Percentiles rank a stretch among this genome's conserved stretches.
Conservation (phyloP, 2,329 filamentous ascomycete species). For the Fusarium poae region DNA sequence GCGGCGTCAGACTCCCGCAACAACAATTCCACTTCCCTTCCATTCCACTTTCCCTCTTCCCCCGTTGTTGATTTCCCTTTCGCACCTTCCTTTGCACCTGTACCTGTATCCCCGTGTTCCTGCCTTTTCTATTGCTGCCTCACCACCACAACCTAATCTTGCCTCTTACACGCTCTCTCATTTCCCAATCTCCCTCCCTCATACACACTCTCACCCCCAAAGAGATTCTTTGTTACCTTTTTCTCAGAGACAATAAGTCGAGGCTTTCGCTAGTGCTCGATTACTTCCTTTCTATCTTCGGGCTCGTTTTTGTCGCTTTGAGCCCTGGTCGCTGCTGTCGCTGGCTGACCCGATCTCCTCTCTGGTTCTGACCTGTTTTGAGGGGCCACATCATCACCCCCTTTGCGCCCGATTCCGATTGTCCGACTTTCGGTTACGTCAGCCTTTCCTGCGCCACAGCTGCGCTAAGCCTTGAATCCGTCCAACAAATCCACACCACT, state of each 20-base stretch:
- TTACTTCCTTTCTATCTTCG: slow-evolving; percentile 43
- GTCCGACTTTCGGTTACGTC: slow-evolving; percentile 53
- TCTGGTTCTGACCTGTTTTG: slow-evolving; percentile 47
- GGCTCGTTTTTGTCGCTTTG: slow-evolving; percentile 36
- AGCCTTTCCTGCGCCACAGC: slow-evolving; percentile 47
- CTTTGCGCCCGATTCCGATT: slow-evolving; percentile 49
- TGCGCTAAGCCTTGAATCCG: slow-evolving; percentile 26
- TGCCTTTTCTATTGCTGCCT: slow-evolving; percentile 44
- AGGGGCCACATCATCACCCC: slow-evolving; percentile 54
- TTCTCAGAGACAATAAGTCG: slow-evolving; percentile 50
- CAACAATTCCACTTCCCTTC: slow-evolving; percentile 49
- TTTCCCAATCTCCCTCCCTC: slow-evolving; percentile 44
- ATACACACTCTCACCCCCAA: slow-evolving; percentile 45
- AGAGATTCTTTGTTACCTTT: slow-evolving; percentile 39
- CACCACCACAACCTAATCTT: slow-evolving; percentile 47
- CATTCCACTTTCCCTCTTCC: slow-evolving; percentile 42
- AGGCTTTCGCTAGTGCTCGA: slow-evolving; percentile 66
- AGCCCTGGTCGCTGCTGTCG: slow-evolving; percentile 43
- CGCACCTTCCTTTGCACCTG: slow-evolving; percentile 47
- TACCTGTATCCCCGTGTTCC: slow-evolving; percentile 32
- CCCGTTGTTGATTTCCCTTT: slow-evolving; percentile 41
- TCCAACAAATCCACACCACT: slow-evolving; percentile 24
- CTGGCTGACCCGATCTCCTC: slow-evolving; percentile 44
- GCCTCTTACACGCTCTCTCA: slow-evolving; percentile 48
- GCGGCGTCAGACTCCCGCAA: slow-evolving; percentile 49